These are phyloP conservation scores for Heteromeles arbutifolia DNA, from an alignment of 306 rosid genomes.

Conservation along the genomic window DNA sequence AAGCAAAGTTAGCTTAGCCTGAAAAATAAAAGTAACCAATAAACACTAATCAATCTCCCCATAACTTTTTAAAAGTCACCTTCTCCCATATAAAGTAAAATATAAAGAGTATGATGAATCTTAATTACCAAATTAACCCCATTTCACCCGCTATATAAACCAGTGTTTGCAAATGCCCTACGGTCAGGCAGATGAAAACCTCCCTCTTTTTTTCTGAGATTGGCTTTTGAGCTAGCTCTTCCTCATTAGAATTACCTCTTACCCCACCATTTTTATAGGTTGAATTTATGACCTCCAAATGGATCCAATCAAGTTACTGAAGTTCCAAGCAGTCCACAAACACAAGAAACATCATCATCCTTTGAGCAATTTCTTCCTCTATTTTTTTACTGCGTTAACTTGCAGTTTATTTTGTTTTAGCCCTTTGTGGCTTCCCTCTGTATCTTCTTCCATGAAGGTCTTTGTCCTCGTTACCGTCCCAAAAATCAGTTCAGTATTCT, in stretches of 20 bases:
- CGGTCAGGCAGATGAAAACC: conserved; percentile 29
- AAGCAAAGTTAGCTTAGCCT: not conserved
- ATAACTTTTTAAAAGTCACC: conserved; percentile 19
- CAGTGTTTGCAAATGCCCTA: not conserved
- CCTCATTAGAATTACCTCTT: not conserved
- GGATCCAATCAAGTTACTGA: conserved; percentile 26
- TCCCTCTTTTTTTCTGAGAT: not conserved
- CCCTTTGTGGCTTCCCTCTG: conserved; percentile 29
- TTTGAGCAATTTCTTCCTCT: conserved; percentile 11
- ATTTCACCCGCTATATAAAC: conserved; percentile 11
- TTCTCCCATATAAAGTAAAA: not conserved
- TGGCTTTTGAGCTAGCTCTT: not conserved
- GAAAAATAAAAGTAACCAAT: conserved; percentile 6
- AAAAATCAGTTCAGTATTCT: conserved; percentile 9
- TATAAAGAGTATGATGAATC: conserved; percentile 2
- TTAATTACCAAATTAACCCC: conserved; percentile 15
- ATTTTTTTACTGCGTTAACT: conserved; percentile 19
- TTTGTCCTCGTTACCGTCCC: conserved; percentile 16
- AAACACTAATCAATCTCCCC: conserved; percentile 5
- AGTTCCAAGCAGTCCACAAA: conserved; percentile 17
- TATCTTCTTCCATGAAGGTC: conserved; percentile 20
- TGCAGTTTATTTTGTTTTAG: conserved; percentile 18
- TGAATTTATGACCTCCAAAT: not conserved
- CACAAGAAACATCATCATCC: conserved; percentile 11
- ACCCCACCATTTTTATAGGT: not conserved